Conservation (phyloP, 495 filamentous ascomycete genomes). For the Niebla homalea region DNA sequence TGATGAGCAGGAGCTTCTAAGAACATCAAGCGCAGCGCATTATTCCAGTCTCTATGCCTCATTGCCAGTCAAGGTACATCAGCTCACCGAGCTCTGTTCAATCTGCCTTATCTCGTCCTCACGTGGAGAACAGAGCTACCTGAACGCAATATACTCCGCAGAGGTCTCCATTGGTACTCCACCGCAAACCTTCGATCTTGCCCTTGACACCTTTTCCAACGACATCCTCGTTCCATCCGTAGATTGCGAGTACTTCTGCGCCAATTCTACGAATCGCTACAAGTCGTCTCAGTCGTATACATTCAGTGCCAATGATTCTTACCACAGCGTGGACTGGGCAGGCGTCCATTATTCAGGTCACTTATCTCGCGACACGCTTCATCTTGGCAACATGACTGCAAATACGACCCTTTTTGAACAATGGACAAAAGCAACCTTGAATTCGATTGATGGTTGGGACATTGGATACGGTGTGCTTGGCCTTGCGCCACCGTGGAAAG, state of each 20-base stretch:
- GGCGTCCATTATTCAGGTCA: not conserved
- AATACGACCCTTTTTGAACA: not conserved
- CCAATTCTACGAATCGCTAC: not conserved
- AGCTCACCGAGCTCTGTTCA: no score
- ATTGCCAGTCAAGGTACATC: no score
- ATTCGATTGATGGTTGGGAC: not conserved
- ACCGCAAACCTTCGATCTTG: conserved; percentile 26
- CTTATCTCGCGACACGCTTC: not conserved
- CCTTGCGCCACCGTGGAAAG: not conserved
- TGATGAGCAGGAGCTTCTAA: no score
- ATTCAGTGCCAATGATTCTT: not conserved
- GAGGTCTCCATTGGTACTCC: conserved; percentile 33
- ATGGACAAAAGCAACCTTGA: not conserved
- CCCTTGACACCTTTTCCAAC: conserved; percentile 34
- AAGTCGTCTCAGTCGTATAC: not conserved
- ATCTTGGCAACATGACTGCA: not conserved
- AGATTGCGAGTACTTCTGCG: not conserved
- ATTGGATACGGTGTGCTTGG: not conserved
- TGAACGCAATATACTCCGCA: conserved; percentile 29
- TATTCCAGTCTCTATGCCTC: no score
- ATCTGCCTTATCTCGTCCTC: no score
- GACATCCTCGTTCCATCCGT: conserved; percentile 13
- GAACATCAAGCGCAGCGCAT: no score
- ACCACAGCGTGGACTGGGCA: not conserved
- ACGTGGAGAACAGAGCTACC: not conserved